These are phyloP conservation scores for Candida peoriensis DNA, from an alignment of 805 yeast genomes.

Conservation along the genomic window DNA sequence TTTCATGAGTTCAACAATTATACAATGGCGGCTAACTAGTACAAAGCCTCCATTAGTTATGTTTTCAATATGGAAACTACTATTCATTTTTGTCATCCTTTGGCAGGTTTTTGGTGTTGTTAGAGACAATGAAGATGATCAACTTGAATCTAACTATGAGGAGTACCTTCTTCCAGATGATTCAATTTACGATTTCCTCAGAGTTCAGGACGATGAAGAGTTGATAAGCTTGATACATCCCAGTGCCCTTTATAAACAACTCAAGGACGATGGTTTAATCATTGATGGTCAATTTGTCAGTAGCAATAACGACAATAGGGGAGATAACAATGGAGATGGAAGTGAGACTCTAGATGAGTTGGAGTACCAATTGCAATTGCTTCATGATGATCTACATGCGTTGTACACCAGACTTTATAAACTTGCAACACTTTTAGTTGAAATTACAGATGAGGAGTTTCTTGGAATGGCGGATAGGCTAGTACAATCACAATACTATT, in stretches of 20 bases:
- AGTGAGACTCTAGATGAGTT: slow-evolving; percentile 9
- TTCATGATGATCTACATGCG: slow-evolving; percentile 10
- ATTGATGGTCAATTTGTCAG: too few species aligned
- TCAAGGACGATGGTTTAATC: slow-evolving; percentile 7
- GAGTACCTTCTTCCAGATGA: too few species aligned
- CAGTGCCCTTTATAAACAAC: slow-evolving; percentile 5
- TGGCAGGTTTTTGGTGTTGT: too few species aligned
- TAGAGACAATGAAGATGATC: too few species aligned
- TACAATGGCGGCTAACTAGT: slow-evolving; percentile 14
- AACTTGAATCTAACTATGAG: too few species aligned
- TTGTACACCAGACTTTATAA: slow-evolving; percentile 11
- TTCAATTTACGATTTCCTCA: slow-evolving; percentile 5
- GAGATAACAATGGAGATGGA: slow-evolving; percentile 1
- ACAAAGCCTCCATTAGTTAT: not conserved
- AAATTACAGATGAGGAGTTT: slow-evolving; percentile 12
- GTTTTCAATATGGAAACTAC: too few species aligned
- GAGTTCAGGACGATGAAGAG: slow-evolving; percentile 3
- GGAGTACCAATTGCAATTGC: slow-evolving; percentile 8
- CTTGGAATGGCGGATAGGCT: slow-evolving; percentile 12
- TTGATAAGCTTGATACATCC: slow-evolving; percentile 4
- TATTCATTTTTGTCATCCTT: too few species aligned
- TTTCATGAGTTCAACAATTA: not conserved
- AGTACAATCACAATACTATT: not conserved
- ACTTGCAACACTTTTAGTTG: slow-evolving; percentile 13
- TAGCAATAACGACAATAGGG: too few species aligned